phyloP scores from a whole-genome alignment of 1,284 basidiomycete genomes.

The Irpex lacteus region DNA sequence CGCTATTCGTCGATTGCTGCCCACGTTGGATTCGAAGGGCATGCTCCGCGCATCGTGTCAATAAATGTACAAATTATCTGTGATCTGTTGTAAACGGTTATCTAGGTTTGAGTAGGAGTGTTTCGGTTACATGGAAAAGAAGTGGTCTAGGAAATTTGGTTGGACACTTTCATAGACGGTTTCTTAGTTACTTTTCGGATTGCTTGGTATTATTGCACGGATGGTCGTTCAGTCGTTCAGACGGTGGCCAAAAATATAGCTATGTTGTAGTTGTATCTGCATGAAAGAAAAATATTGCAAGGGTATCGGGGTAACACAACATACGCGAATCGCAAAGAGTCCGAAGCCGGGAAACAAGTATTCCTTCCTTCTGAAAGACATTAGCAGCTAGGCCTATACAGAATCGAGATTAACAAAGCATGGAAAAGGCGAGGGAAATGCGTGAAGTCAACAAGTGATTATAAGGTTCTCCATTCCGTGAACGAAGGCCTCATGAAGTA shows the following conservation, averaged over 20 bases:
- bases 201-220: background rate
- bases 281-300: conserved; percentile 5
- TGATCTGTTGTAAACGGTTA: no score
- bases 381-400: conserved; percentile 8
- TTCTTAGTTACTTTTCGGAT: background rate
- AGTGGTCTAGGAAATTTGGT: background rate
- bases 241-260: background rate
- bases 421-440: conserved; percentile 4
- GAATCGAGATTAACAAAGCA: background rate
- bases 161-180: background rate
- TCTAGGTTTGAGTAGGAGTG: no score
- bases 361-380: conserved; percentile 4
- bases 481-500: background rate
- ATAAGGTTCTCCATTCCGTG: background rate
- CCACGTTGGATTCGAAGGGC: conserved; percentile 20
- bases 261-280: conserved; percentile 8
- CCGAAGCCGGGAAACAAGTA: background rate
- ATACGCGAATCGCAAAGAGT: conserved; percentile 3
- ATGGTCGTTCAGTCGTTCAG: background rate
- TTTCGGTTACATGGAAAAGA: no score
- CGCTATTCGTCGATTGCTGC: conserved; percentile 18
- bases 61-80: background rate
- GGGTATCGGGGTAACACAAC: conserved; percentile 14
- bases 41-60: conserved; percentile 14
- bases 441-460: background rate